A percentile compares a stretch with the other conserved stretches of the same genome.
Evolutionary conservation across 2,329 filamentous ascomycete species (phyloP).

Genomic region (Alternaria arborescens): DNA sequence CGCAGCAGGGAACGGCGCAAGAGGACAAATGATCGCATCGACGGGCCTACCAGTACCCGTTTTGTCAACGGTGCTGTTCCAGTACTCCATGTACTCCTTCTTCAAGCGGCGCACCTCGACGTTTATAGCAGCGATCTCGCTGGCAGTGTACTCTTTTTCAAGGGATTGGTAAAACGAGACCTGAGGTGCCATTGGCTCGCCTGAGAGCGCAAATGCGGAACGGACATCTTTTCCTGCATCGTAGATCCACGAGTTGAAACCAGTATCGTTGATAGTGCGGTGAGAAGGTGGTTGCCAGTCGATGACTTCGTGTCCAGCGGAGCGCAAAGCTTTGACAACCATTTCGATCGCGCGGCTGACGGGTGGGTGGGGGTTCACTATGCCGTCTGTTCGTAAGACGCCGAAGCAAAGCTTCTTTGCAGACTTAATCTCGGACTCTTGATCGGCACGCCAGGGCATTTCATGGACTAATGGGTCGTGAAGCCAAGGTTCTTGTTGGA

Average conservation of each 20-base stretch:
- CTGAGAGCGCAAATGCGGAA: slow-evolving; percentile 43
- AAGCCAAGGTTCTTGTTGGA: slow-evolving; percentile 70
- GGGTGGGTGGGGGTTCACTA: slow-evolving; percentile 48
- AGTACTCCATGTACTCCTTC: slow-evolving; percentile 51
- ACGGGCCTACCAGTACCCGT: slow-evolving; percentile 46
- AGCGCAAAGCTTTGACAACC: slow-evolving; percentile 32
- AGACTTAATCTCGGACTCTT: slow-evolving; percentile 38
- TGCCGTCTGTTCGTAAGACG: slow-evolving; percentile 44
- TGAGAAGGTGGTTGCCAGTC: slow-evolving; percentile 41
- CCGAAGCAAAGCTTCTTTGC: slow-evolving; percentile 41
- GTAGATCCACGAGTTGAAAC: slow-evolving; percentile 40
- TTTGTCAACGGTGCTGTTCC: slow-evolving; percentile 41
- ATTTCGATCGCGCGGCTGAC: slow-evolving; percentile 45
- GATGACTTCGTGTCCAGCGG: slow-evolving; percentile 41
- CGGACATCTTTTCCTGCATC: slow-evolving; percentile 45
- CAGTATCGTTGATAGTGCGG: slow-evolving; percentile 28
- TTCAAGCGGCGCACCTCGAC: slow-evolving; percentile 38
- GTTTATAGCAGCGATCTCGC: slow-evolving; percentile 47
- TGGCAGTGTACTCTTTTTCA: slow-evolving; percentile 32
- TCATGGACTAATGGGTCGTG: slow-evolving; percentile 71
- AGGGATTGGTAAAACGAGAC: slow-evolving; percentile 27
- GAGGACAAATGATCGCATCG: slow-evolving; percentile 49
- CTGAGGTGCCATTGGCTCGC: slow-evolving; percentile 43
- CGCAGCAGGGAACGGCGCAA: slow-evolving; percentile 50
- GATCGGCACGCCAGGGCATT: slow-evolving; percentile 68